These are phyloP conservation scores for Metarhizium humberi DNA, from an alignment of 2,329 filamentous ascomycete genomes.

Conservation along the genomic window DNA sequence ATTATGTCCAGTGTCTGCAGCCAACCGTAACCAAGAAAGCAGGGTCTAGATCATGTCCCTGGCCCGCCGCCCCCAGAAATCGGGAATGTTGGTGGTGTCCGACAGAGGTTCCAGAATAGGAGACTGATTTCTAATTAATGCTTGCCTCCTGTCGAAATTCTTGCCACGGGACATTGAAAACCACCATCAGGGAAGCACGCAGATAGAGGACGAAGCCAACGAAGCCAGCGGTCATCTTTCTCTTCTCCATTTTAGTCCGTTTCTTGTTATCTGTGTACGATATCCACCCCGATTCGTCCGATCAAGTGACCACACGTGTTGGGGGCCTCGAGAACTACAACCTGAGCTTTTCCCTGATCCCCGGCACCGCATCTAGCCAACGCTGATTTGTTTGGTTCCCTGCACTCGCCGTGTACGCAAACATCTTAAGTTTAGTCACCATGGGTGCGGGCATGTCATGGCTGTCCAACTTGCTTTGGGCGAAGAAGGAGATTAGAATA, in stretches of 20 bases:
- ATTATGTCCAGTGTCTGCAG: neutral
- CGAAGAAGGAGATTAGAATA: slow-evolving; percentile 97
- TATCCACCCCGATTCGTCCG: neutral
- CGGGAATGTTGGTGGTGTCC: neutral
- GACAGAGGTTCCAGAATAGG: slow-evolving; percentile 8
- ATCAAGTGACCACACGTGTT: slow-evolving; percentile 3
- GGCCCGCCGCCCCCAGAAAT: neutral
- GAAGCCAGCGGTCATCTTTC: neutral
- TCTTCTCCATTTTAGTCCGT: neutral
- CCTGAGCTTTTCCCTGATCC: neutral
- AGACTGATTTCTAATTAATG: slow-evolving; percentile 7
- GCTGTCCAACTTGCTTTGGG: slow-evolving; percentile 67
- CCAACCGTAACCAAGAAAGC: neutral
- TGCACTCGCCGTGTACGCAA: neutral
- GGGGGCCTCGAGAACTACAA: neutral
- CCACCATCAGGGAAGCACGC: neutral
- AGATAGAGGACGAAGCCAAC: neutral
- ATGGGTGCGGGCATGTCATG: slow-evolving; percentile 60
- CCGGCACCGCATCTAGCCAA: neutral
- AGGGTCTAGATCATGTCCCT: neutral
- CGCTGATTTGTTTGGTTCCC: neutral
- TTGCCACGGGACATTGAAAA: neutral
- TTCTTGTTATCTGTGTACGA: neutral
- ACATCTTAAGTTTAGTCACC: slow-evolving; percentile 19
- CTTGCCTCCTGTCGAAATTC: neutral